Evolutionary conservation across 2,329 filamentous ascomycete genomes (phyloP).

Genomic region (Neopestalotiopsis sp.): DNA sequence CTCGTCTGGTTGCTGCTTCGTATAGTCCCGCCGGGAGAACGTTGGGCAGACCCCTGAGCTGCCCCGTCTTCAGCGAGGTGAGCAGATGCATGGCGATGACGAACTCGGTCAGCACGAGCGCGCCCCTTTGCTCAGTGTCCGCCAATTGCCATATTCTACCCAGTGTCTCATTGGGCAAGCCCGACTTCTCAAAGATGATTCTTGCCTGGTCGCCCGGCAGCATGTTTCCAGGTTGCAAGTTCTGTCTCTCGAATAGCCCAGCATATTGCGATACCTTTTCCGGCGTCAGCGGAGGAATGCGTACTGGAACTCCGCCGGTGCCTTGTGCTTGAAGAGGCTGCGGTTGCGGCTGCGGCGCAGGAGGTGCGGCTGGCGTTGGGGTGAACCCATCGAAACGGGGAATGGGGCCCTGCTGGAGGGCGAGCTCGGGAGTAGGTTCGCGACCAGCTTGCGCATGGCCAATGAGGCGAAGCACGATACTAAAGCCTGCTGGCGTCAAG

Average conservation of each 20-base stretch:
- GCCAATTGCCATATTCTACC: slow-evolving; percentile 96
- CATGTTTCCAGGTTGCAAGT: slow-evolving; percentile 71
- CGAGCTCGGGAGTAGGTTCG: slow-evolving; percentile 80
- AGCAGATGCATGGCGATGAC: slow-evolving; percentile 98
- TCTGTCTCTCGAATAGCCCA: slow-evolving; percentile 88
- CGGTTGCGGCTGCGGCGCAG: slow-evolving; percentile 47
- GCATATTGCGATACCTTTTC: slow-evolving; percentile 92
- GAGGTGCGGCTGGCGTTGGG: slow-evolving; percentile 45
- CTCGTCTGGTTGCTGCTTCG: slow-evolving; percentile 82
- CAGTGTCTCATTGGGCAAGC: slow-evolving; percentile 85
- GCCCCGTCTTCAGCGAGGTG: slow-evolving; percentile 85
- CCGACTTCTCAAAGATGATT: slow-evolving; percentile 92
- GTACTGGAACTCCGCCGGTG: slow-evolving; percentile 71
- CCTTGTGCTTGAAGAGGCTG: slow-evolving; percentile 59
- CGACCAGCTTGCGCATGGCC: slow-evolving; percentile 91
- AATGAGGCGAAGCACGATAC: slow-evolving; percentile 90
- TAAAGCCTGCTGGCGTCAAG: slow-evolving; percentile 90
- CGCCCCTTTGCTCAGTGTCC: slow-evolving; percentile 90
- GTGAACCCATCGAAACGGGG: slow-evolving; percentile 87
- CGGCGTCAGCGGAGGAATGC: slow-evolving; percentile 85
- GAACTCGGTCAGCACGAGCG: slow-evolving; percentile 87
- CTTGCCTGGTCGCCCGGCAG: slow-evolving; percentile 88
- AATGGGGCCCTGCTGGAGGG: slow-evolving; percentile 84
- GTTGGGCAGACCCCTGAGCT: slow-evolving; percentile 78
- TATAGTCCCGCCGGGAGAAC: slow-evolving; percentile 85